Evolutionary conservation across 805 yeast species (phyloP).

Genomic region (Kodamaea fukazawae): DNA sequence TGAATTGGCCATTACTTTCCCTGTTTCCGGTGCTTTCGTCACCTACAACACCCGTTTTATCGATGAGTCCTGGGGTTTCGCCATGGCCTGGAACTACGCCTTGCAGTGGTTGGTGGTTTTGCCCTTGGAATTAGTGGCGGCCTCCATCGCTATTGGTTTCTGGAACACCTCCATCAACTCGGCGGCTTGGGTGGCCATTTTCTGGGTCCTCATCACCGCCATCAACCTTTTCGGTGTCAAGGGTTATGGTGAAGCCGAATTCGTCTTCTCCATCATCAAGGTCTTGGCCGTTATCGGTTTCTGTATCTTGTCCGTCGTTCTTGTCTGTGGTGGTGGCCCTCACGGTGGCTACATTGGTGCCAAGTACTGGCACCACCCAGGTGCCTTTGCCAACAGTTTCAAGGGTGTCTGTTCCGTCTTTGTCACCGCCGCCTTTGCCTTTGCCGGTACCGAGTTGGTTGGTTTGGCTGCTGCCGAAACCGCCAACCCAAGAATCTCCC

Average conservation of each 20-base stretch:
- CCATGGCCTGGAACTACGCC: constrained; percentile 71
- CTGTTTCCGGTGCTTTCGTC: constrained; percentile 43
- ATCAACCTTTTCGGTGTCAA: constrained; percentile 54
- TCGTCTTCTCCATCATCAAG: constrained; percentile 64
- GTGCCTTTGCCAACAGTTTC: constrained; percentile 63
- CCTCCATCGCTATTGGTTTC: constrained; percentile 52
- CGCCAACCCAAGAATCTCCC: constrained; percentile 59
- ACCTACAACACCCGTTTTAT: constrained; percentile 62
- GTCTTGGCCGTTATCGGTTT: constrained; percentile 60
- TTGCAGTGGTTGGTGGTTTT: constrained; percentile 62
- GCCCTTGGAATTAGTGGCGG: constrained; percentile 66
- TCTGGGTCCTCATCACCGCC: constrained; percentile 47
- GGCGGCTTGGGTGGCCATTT: constrained; percentile 57
- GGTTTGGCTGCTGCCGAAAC: constrained; percentile 81
- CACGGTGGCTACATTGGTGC: constrained; percentile 54
- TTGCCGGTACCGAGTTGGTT: constrained; percentile 70
- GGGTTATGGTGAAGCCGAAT: constrained; percentile 62
- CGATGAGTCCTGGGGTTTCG: constrained; percentile 68
- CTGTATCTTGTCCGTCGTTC: constrained; percentile 52
- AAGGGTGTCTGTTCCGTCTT: constrained; percentile 73
- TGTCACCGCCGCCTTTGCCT: constrained; percentile 75
- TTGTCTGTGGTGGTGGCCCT: constrained; percentile 57
- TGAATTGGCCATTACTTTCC: constrained; percentile 46
- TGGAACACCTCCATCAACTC: constrained; percentile 51
- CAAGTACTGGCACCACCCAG: constrained; percentile 60